Evolutionary conservation across 352 stramenopile genomes (phyloP).

Genomic region (Globisporangium mamillatum): DNA sequence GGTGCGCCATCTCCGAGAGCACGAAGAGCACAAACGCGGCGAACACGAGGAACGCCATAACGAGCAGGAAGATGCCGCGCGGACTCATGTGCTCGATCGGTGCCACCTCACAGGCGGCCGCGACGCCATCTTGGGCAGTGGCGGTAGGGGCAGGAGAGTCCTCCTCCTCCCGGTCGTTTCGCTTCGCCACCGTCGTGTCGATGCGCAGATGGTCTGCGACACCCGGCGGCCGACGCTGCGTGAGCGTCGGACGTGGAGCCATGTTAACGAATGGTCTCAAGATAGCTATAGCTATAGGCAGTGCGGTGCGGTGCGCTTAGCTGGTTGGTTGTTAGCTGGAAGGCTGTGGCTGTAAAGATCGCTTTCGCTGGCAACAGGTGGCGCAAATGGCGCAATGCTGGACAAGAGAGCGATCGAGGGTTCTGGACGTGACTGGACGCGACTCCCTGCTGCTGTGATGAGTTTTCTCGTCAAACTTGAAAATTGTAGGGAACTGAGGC

Average conservation of each 20-base stretch:
- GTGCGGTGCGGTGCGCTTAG: background rate
- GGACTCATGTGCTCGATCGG: slow-evolving; percentile 31
- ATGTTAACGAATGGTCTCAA: background rate
- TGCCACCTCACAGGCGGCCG: background rate
- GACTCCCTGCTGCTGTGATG: too few species aligned
- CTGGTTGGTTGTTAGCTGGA: too few species aligned
- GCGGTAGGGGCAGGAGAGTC: background rate
- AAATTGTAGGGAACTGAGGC: background rate
- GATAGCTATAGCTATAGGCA: background rate
- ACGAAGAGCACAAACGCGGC: slow-evolving; percentile 63
- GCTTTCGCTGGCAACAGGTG: background rate
- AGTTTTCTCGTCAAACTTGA: background rate
- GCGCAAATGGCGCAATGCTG: background rate
- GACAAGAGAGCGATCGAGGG: background rate
- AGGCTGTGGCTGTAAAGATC: background rate
- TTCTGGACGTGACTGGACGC: background rate
- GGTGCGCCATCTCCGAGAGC: slow-evolving; percentile 49
- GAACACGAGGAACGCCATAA: slow-evolving; percentile 54
- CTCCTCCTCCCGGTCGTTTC: background rate
- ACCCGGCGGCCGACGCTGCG: slow-evolving; percentile 6
- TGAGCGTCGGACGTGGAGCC: background rate
- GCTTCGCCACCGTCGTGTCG: background rate
- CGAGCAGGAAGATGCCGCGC: slow-evolving; percentile 53
- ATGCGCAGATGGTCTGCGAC: slow-evolving; percentile 12
- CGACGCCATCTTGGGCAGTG: background rate